Conservation (phyloP, 768 basidiomycete species). For the Amylocystis lapponica region DNA sequence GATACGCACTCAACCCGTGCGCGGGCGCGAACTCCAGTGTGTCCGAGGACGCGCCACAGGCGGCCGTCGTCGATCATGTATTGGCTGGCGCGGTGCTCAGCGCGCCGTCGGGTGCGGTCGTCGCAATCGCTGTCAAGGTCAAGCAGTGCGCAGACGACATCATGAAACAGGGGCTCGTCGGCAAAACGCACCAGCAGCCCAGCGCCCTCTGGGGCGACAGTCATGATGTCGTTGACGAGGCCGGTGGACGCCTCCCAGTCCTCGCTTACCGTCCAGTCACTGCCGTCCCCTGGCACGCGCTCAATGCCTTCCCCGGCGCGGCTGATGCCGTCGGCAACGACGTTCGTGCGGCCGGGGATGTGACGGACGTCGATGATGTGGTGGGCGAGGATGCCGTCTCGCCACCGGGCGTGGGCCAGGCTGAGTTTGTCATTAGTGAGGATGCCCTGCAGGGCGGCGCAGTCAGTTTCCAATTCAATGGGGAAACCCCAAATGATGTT, state of each 20-base stretch:
- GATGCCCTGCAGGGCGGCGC: conserved; percentile 28
- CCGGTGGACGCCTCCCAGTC: conserved; percentile 21
- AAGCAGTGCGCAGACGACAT: conserved; percentile 6
- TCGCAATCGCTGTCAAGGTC: background rate
- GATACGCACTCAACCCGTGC: conserved; percentile 5
- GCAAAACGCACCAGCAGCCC: background rate
- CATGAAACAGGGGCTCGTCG: conserved; percentile 5
- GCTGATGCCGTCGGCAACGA: conserved; percentile 22
- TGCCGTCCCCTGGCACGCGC: conserved; percentile 7
- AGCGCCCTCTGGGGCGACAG: background rate
- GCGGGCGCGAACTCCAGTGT: conserved; percentile 7
- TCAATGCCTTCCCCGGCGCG: conserved; percentile 9
- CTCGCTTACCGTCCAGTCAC: conserved; percentile 20
- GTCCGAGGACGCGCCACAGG: conserved; percentile 18
- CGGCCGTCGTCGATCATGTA: conserved; percentile 10
- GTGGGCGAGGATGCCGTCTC: conserved; percentile 26
- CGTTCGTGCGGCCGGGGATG: conserved; percentile 16
- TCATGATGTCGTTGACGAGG: conserved; percentile 9
- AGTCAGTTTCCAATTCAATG: conserved; percentile 32
- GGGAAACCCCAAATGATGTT: conserved; percentile 18
- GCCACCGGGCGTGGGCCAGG: conserved; percentile 29
- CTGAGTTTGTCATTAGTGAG: conserved; percentile 23
- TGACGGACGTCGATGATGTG: conserved; percentile 19
- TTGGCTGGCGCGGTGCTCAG: background rate
- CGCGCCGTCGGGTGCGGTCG: conserved; percentile 1